Base-by-base conservation (phyloP, 2,329 filamentous ascomycete species). In the Fusarium paranaense region DNA sequence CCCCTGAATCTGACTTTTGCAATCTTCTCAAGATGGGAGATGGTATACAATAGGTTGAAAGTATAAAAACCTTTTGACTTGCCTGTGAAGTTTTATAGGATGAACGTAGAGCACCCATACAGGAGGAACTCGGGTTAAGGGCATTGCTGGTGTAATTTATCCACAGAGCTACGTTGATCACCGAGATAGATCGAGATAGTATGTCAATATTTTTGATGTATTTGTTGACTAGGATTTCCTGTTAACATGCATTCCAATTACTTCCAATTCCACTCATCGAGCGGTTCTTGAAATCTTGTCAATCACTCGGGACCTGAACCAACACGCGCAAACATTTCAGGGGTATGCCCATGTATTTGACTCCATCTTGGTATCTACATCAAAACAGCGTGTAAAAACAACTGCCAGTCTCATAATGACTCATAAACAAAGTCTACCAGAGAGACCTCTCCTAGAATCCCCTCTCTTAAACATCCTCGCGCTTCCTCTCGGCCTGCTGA, bases 401-500 rank as follows among this genome's bases (percentile, higher is more conserved):
- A 30, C 22, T 8, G 30, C 14, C 57, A n/a, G 47, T 18, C 25
- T 37, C 58, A 38, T 74, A 5, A 56, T 33, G 50, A 33, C 45
- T 54, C 37, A 18, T 58, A 13, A 54, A 40, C 47, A 14, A 70
- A 52, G 47, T 57, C 38, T 62, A 18, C 13, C 42, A 35, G 33
- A 61, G 38, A 47, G 18, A 35, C 10, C 20, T 16, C 42, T 20
- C 14, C 8, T 22, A 32, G 35, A 35, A 14, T 7, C 20, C 2
- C 22, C 4, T n/a, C 32, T 18, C 20, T 68, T 50, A 78, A 37
- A 78, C 76, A 63, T 60, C 58, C 38, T 78, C 76, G 8, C 65
- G 62, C 70, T 70, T 76, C 62, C 61, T 76, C 74, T 78, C 76
- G 20, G 45, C 66, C 64, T 75, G 50, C 38, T 70, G 72, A 22